These are phyloP conservation scores for Ramularia endophylla DNA, from an alignment of 2,329 filamentous ascomycete species.

Conservation along the genomic window DNA sequence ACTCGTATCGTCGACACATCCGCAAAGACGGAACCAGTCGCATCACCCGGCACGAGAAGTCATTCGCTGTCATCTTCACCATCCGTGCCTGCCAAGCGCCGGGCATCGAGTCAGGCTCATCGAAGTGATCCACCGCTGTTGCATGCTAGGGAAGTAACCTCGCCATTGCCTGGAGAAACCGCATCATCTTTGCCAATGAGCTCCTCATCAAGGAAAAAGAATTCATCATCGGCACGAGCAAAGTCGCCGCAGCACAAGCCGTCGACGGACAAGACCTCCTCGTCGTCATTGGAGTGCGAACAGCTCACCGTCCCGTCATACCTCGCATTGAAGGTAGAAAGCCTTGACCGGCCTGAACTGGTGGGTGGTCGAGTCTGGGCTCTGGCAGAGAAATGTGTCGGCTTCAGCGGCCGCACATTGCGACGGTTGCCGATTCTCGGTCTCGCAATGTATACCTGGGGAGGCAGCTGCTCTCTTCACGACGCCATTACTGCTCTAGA, in stretches of 20 bases:
- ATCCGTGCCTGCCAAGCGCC: too few relatives aligned
- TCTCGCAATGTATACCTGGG: slow-evolving; percentile 36
- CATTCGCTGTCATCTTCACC: background rate
- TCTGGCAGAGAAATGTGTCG: slow-evolving; percentile 31
- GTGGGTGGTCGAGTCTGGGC: slow-evolving; percentile 27
- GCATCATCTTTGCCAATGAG: background rate
- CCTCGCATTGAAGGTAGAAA: slow-evolving; percentile 25
- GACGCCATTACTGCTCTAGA: slow-evolving; percentile 36
- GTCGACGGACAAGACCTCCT: too few relatives aligned
- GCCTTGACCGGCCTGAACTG: slow-evolving; percentile 17
- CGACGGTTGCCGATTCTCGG: slow-evolving; percentile 38
- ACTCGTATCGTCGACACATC: slow-evolving; percentile 31
- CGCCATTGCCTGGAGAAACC: background rate
- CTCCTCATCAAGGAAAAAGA: background rate
- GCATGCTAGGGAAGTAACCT: too few relatives aligned
- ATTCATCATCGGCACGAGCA: too few relatives aligned
- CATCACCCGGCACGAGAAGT: background rate
- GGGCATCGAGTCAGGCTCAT: too few relatives aligned
- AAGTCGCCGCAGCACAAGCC: too few relatives aligned
- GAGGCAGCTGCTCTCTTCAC: slow-evolving; percentile 30
- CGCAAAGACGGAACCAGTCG: background rate
- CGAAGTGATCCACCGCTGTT: too few relatives aligned
- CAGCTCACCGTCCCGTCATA: slow-evolving; percentile 23
- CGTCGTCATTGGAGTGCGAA: slow-evolving; percentile 10
- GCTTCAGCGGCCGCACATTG: slow-evolving; percentile 39